phyloP scores from a whole-genome alignment of 176 grass and related monocot species.

The Thinopyrum elongatum region DNA sequence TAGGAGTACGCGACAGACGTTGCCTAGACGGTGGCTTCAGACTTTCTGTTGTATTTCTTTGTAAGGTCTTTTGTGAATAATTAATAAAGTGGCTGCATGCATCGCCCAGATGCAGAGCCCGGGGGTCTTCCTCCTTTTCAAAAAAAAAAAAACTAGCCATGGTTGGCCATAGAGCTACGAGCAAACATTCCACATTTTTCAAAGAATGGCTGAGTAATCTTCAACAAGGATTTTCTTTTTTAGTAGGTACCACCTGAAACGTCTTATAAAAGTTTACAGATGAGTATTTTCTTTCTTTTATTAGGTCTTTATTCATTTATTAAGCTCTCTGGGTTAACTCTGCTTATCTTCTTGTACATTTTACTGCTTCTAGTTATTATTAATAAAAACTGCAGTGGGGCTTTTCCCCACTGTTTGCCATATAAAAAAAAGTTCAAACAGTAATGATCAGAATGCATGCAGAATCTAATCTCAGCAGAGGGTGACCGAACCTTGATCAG shows the following conservation, averaged over 20 bases:
- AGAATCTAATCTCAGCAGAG: background rate
- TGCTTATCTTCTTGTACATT: background rate
- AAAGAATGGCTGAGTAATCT: background rate
- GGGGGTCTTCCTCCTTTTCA: too few species aligned
- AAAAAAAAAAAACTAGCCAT: too few species aligned
- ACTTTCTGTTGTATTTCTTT: too few species aligned
- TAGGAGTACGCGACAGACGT: too few species aligned
- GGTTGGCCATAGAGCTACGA: background rate
- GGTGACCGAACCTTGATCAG: background rate
- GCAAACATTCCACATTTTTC: background rate
- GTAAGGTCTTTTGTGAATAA: too few species aligned
- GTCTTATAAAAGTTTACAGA: too few species aligned
- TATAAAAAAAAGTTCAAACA: background rate
- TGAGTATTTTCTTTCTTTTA: background rate
- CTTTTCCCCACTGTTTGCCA: background rate
- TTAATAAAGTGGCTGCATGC: too few species aligned
- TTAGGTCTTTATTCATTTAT: background rate
- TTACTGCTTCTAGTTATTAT: background rate
- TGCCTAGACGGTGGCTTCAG: too few species aligned
- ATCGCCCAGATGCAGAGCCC: too few species aligned
- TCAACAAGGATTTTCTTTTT: background rate
- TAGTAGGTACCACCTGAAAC: background rate
- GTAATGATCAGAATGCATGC: background rate
- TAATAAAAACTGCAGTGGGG: background rate
- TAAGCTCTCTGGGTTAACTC: too few species aligned